These are phyloP conservation scores for Monocercomonoides exilis DNA, from an alignment of 78 protist genomes.

Conservation along the genomic window DNA sequence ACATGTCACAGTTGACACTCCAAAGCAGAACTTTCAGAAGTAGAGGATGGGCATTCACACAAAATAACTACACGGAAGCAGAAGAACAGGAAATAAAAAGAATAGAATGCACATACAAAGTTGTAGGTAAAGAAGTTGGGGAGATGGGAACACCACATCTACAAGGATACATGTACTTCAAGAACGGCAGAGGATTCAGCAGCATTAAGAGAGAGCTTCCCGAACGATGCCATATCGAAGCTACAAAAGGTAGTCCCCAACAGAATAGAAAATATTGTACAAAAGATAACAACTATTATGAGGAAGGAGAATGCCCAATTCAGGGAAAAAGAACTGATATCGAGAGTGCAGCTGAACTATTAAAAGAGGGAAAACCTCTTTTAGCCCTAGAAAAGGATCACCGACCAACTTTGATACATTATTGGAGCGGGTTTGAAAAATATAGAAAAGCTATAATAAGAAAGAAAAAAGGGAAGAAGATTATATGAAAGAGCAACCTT, in stretches of 20 bases:
- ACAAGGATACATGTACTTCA: background rate
- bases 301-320: background rate
- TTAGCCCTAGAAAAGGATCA: too few species aligned
- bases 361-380: too few species aligned
- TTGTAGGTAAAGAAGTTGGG: background rate
- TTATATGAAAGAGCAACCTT: too few species aligned
- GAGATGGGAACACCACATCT: background rate
- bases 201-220: background rate
- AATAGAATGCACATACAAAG: background rate
- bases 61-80: background rate
- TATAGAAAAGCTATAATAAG: too few species aligned
- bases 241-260: background rate
- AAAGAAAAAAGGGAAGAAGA: too few species aligned
- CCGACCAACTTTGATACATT: too few species aligned
- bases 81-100: background rate
- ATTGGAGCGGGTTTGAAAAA: too few species aligned
- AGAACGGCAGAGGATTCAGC: background rate
- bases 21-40: too few species aligned
- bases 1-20: too few species aligned
- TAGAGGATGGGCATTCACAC: background rate
- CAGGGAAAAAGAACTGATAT: too few species aligned
- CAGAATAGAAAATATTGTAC: background rate
- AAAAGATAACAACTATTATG: background rate
- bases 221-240: background rate
- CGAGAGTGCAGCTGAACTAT: too few species aligned